phyloP scores from a whole-genome alignment of 108 stramenopile genomes.

The Nitzschia sp. region DNA sequence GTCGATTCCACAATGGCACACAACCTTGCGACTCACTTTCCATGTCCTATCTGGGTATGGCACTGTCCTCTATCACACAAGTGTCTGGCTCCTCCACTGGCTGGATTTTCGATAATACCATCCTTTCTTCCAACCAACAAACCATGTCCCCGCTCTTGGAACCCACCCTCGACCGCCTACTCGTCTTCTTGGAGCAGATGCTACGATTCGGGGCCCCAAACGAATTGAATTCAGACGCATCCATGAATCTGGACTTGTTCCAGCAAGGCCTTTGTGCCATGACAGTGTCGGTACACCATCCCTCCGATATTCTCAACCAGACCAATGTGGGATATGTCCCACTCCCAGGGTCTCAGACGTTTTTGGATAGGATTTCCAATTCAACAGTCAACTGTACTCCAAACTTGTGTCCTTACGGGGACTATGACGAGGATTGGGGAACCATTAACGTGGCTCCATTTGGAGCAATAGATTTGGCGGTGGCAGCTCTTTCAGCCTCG shows the following conservation, averaged over 20 bases:
- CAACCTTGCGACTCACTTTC: slow-evolving; percentile 18
- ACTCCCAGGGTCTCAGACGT: slow-evolving; percentile 21
- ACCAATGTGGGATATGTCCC: slow-evolving; percentile 20
- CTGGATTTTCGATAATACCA: slow-evolving; percentile 37
- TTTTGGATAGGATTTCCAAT: slow-evolving; percentile 10
- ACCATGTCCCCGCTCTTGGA: slow-evolving; percentile 25
- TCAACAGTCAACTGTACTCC: slow-evolving; percentile 21
- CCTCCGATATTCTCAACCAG: slow-evolving; percentile 14
- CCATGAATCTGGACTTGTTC: slow-evolving; percentile 21
- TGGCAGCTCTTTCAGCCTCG: slow-evolving; percentile 22
- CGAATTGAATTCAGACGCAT: slow-evolving; percentile 19
- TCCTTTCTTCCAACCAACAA: background rate
- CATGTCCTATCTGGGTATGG: slow-evolving; percentile 34
- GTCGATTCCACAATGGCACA: slow-evolving; percentile 12
- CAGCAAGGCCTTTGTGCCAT: slow-evolving; percentile 31
- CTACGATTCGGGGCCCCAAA: slow-evolving; percentile 9
- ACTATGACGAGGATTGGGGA: background rate
- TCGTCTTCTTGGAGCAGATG: slow-evolving; percentile 33
- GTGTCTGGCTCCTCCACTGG: slow-evolving; percentile 36
- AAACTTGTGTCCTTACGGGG: slow-evolving; percentile 20
- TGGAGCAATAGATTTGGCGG: slow-evolving; percentile 23
- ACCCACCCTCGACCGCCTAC: slow-evolving; percentile 15
- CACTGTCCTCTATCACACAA: slow-evolving; percentile 43
- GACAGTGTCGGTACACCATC: slow-evolving; percentile 25
- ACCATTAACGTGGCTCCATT: slow-evolving; percentile 23